Conservation (phyloP, 176 grass and related monocot species). For the Oryza brachyantha region DNA sequence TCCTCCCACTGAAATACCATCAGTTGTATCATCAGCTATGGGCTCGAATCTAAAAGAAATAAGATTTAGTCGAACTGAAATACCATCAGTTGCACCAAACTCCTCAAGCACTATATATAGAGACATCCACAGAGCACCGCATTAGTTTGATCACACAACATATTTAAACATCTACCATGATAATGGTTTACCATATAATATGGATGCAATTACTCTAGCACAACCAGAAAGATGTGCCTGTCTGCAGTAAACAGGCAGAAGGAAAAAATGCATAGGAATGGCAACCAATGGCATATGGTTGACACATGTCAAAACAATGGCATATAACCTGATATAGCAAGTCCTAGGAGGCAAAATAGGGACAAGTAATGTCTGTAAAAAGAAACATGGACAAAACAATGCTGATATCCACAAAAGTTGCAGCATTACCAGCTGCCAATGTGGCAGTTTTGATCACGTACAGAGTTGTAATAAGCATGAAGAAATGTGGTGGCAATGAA, state of each 20-base stretch:
- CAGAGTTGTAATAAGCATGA: not conserved
- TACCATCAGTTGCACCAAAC: too few relatives aligned
- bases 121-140: too few relatives aligned
- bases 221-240: not conserved
- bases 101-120: too few relatives aligned
- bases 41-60: too few relatives aligned
- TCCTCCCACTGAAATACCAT: constrained; percentile 99
- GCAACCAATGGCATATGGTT: not conserved
- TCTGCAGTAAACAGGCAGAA: not conserved
- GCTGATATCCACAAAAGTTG: too few relatives aligned
- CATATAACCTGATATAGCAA: constrained; percentile 1
- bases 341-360: not conserved
- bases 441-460: not conserved
- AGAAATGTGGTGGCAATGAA: constrained; percentile 10
- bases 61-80: constrained; percentile 24
- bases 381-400: too few relatives aligned
- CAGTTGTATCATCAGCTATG: too few relatives aligned
- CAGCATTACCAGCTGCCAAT: not conserved
- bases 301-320: not conserved
- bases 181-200: not conserved
- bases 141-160: too few relatives aligned
- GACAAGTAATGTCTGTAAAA: not conserved
- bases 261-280: not conserved
- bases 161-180: not conserved
- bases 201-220: not conserved